Base-by-base conservation (phyloP, 192 early-diverging fungal species). In the Glomus cerebriforme region DNA sequence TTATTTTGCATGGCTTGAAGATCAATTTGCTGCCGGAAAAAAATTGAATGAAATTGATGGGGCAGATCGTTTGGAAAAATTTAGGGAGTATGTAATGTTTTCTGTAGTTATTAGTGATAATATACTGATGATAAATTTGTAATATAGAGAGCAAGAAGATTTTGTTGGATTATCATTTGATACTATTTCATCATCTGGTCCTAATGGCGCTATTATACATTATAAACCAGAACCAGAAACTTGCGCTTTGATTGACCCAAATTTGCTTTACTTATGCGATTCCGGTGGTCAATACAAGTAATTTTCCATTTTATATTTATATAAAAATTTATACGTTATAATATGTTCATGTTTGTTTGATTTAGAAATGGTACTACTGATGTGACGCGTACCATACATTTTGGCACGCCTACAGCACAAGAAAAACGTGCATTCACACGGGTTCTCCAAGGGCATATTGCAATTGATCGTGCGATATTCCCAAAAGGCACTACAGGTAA, bases 121-220 rank as follows among this genome's bases (percentile, higher is more conserved):
- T 19, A 10, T 77, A 31, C 19, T 79, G 12, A 74, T 76, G 22
- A 64, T 27, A 31, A 37, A 24, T 32, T 43, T 43, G 31, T 35
- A 37, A 32, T n/a, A 66, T 49, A 88, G 88, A 64, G 90, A 88
- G 75, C 93, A 94, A 80, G 80, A 86, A 39, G 82, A 94, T 82
- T 98, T 95, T 84, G 92, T 96, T 35, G 98, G 98, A 2, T 92
- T 97, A 64, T 95, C 94, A 73, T 99, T 99, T 79, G 93, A 92
- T 80, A 99, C 98, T 27, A 99, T 99, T 78, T 98, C 96, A 8
- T 92, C 94, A 19, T 95, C 95, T 10, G 98, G 98, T 3, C 83
- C 98, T n/a, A 99, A 97, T 79, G 98, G 96, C 7, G 93, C 96
- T 45, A 96, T 99, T 83, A 98, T 99, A 81, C 98, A 99, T 83